A percentile compares a stretch with the other conserved stretches of the same genome.
phyloP scores from a whole-genome alignment of 495 filamentous ascomycete species.

The Chaetomium tenue region DNA sequence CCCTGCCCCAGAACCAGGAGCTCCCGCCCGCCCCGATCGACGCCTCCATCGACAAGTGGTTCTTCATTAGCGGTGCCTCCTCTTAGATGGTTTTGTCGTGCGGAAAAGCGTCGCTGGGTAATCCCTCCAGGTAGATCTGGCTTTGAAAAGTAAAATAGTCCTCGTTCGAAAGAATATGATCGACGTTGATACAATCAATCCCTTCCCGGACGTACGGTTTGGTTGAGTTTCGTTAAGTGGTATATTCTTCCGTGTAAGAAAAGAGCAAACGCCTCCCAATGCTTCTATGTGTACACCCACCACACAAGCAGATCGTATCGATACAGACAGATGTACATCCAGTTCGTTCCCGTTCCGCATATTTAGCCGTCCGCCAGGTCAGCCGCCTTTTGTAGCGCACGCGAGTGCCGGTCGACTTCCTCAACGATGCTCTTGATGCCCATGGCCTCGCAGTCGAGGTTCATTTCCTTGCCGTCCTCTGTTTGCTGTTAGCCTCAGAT shows the following conservation, averaged over 20 bases:
- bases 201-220: background rate
- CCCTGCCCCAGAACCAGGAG: conserved; percentile 73
- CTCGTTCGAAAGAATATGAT: background rate
- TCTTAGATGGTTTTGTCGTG: conserved; percentile 50
- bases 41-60: conserved; percentile 99
- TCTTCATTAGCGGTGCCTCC: conserved; percentile 99
- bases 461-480: conserved; percentile 84
- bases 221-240: background rate
- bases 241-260: conserved; percentile 5
- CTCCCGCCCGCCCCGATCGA: conserved; percentile 85
- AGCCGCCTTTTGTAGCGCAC: conserved; percentile 73
- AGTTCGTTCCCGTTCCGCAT: background rate
- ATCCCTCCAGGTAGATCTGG: background rate
- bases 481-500: background rate
- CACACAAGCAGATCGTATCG: background rate
- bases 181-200: background rate
- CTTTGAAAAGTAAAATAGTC: conserved; percentile 5
- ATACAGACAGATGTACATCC: conserved; percentile 17
- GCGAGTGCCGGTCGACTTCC: conserved; percentile 86
- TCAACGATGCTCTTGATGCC: conserved; percentile 83
- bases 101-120: background rate
- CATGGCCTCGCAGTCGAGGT: conserved; percentile 67
- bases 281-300: conserved; percentile 12
- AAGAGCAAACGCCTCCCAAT: conserved; percentile 24
- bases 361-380: conserved; percentile 62